These are phyloP conservation scores for Claviceps sp. DNA, from an alignment of 2,329 filamentous ascomycete species.

Conservation along the genomic window DNA sequence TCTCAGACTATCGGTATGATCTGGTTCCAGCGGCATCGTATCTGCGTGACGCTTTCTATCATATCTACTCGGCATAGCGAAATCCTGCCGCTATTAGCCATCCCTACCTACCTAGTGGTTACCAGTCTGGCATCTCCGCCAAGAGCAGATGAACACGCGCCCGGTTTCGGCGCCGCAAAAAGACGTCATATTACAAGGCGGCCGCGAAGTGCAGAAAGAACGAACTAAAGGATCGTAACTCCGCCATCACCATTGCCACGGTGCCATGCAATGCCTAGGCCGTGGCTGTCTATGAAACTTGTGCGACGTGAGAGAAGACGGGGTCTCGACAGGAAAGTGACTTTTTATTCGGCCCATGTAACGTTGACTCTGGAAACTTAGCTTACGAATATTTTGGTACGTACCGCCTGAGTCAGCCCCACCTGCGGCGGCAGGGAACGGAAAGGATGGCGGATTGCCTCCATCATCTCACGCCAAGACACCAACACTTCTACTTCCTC, in stretches of 20 bases:
- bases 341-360: slow-evolving; percentile 4
- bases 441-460: no score
- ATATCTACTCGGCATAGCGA: neutral
- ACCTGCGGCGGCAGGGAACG: no score
- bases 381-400: no score
- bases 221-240: neutral
- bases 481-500: no score
- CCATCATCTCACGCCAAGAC: no score
- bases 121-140: neutral
- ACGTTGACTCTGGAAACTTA: slow-evolving; percentile 7
- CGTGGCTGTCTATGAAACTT: no score
- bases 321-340: neutral
- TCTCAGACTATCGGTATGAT: neutral
- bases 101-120: neutral
- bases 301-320: neutral
- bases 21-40: neutral
- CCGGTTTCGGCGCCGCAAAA: neutral
- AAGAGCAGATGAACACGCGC: neutral
- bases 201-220: neutral
- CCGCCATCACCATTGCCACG: no score
- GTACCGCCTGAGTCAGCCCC: no score
- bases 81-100: neutral
- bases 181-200: neutral
- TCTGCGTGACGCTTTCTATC: neutral
- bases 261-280: no score